Percentiles rank a stretch among this genome's conserved stretches.
phyloP scores from a whole-genome alignment of 73 alveolate genomes.

The Paramecium pentaurelia region DNA sequence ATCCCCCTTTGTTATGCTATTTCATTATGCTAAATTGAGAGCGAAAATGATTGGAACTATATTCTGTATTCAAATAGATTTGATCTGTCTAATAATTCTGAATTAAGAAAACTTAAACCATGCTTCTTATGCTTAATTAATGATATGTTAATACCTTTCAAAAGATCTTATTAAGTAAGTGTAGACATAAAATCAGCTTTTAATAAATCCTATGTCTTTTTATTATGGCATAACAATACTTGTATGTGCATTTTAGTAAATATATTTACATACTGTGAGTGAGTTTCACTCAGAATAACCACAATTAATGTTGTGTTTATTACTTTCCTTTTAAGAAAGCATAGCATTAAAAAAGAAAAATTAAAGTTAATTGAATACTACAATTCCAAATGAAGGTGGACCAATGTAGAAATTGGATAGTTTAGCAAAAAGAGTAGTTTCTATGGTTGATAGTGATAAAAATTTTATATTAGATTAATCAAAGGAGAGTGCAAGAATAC shows the following conservation, averaged over 20 bases:
- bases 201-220: not conserved
- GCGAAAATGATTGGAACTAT: not conserved
- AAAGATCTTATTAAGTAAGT: not conserved
- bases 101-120: not conserved
- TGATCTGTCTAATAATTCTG: constrained; percentile 6
- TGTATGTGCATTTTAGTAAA: not conserved
- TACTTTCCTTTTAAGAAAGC: not conserved
- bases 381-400: not conserved
- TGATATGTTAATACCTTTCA: not conserved
- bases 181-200: not conserved
- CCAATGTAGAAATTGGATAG: not conserved
- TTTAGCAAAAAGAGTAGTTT: not conserved
- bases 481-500: not conserved
- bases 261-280: not conserved
- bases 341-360: not conserved
- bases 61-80: not conserved
- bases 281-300: not conserved
- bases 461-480: not conserved
- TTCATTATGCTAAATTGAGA: not conserved
- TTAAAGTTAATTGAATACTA: not conserved
- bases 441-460: not conserved
- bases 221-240: not conserved
- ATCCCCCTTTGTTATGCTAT: not conserved
- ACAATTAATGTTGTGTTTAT: not conserved
- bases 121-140: not conserved